These are phyloP conservation scores for Cunninghamia lanceolata DNA, from an alignment of 75 land plant genomes.

Conservation along the genomic window DNA sequence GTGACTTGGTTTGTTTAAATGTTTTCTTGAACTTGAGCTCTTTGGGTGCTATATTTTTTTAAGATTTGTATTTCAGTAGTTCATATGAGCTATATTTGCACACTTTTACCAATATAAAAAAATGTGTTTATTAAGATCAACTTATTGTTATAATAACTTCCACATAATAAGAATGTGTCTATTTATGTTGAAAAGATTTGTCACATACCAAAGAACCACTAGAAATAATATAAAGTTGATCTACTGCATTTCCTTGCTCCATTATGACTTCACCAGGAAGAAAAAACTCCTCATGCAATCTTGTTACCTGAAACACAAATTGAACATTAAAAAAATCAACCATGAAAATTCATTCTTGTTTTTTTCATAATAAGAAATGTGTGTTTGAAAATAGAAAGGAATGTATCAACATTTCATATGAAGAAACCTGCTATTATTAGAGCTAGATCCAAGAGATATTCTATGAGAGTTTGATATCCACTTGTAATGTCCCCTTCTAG, in stretches of 20 bases:
- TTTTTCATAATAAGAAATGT: background rate
- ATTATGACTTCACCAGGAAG: conserved; percentile 83
- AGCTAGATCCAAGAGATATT: background rate
- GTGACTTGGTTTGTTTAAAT: no score
- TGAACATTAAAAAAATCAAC: background rate
- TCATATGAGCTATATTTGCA: no score
- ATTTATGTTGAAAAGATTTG: background rate
- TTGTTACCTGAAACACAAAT: conserved; percentile 45
- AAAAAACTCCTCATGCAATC: conserved; percentile 83
- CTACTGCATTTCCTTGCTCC: conserved; percentile 76
- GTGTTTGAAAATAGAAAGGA: background rate
- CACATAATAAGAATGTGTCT: background rate
- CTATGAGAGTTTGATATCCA: no score
- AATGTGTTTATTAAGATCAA: background rate
- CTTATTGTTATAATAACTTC: background rate
- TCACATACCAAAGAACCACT: conserved; percentile 61
- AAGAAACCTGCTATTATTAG: background rate
- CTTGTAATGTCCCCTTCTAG: no score
- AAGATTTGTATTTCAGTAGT: no score
- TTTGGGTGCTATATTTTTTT: no score
- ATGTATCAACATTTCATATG: background rate
- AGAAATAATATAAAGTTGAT: conserved; percentile 78
- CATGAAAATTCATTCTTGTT: background rate
- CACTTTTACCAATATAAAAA: no score
- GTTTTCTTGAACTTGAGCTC: no score